These are phyloP conservation scores for Euphorbia pulcherrima DNA, from an alignment of 345 rosid genomes.

Conservation along the genomic window DNA sequence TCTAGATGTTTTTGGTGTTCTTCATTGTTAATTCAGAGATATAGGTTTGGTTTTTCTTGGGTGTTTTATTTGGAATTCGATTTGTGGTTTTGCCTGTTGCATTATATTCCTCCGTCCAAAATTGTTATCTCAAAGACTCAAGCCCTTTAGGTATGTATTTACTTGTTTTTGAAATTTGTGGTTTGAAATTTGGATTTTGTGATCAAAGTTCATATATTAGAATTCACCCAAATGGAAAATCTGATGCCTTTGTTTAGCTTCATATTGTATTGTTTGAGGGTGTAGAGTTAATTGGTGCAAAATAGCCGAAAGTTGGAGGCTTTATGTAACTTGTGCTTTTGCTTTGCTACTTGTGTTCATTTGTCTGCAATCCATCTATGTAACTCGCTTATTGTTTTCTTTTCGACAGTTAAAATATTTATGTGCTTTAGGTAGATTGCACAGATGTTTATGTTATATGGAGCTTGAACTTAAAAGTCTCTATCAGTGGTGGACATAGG, in stretches of 20 bases:
- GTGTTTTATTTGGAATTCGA: background rate
- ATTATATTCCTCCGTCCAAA: background rate
- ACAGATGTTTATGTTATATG: background rate
- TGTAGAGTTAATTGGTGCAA: background rate
- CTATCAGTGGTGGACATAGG: background rate
- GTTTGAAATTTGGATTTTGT: background rate
- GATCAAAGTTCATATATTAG: background rate
- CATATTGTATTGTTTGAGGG: background rate
- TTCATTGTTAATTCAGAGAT: constrained; percentile 4
- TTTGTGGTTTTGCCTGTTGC: background rate
- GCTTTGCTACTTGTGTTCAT: background rate
- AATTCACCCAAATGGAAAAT: background rate
- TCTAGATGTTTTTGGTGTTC: background rate
- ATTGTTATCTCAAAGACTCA: background rate
- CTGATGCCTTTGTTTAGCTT: background rate
- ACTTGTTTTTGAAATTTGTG: background rate
- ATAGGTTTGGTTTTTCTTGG: background rate
- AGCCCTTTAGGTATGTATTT: no score
- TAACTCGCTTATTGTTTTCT: background rate
- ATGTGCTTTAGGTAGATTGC: background rate
- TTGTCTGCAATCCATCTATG: background rate
- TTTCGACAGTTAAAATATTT: background rate
- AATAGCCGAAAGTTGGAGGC: background rate
- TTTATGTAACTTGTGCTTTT: background rate
- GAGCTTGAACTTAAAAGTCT: background rate